These are phyloP conservation scores for Aspergillus pseudoglaucus DNA, from an alignment of 2,329 filamentous ascomycete species.

Conservation along the genomic window DNA sequence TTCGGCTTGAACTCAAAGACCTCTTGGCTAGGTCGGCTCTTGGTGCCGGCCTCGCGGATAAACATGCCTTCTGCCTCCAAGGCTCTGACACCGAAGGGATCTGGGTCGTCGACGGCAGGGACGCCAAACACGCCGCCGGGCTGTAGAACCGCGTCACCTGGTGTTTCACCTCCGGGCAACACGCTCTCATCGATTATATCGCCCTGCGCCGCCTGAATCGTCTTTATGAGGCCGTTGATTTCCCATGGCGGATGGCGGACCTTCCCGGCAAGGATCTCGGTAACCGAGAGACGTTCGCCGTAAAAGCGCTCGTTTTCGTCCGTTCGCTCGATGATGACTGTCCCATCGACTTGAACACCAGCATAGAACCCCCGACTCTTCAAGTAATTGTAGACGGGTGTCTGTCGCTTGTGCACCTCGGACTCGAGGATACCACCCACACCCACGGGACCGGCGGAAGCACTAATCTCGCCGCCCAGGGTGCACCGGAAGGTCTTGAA, in stretches of 20 bases:
- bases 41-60: conserved; percentile 81
- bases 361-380: conserved; percentile 87
- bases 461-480: conserved; percentile 72
- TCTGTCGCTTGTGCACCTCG: conserved; percentile 59
- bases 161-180: conserved; percentile 63
- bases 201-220: conserved; percentile 82
- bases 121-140: conserved; percentile 59
- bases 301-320: conserved; percentile 88
- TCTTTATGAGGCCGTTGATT: conserved; percentile 63
- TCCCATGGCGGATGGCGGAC: conserved; percentile 51
- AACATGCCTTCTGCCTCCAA: conserved; percentile 78
- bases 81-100: conserved; percentile 85
- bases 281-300: conserved; percentile 56
- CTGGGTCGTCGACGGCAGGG: conserved; percentile 72
- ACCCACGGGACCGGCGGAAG: conserved; percentile 69
- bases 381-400: conserved; percentile 77
- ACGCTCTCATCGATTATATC: conserved; percentile 63
- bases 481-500: conserved; percentile 75
- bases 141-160: conserved; percentile 63
- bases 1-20: conserved; percentile 76
- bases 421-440: conserved; percentile 67
- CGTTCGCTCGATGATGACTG: conserved; percentile 75
- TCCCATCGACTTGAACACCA: conserved; percentile 79
- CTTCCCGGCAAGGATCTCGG: conserved; percentile 58
- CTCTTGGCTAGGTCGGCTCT: conserved; percentile 65